Base-by-base conservation (phyloP, 2,329 filamentous ascomycete species). In the Colletotrichum brevisporum region DNA sequence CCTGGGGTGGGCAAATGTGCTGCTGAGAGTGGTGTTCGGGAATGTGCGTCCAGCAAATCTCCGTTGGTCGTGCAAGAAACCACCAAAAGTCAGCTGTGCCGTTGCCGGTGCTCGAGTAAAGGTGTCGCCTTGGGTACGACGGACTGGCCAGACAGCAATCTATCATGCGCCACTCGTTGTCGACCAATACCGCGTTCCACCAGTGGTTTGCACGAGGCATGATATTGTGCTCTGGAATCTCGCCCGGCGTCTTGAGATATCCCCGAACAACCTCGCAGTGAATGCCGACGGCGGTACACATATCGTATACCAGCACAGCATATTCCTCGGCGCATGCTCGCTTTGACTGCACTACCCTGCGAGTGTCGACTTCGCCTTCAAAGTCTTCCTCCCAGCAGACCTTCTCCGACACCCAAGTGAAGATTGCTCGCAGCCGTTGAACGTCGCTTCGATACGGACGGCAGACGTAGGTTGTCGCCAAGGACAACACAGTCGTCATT, bases 341-440 rank as follows among this genome's bases (percentile, higher is more conserved):
- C 78, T 93, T 95, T 18, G 90, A 91, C 73, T 96, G 91, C 39
- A 99, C 91, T 5, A 97, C 93, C 54, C 93, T 89, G 63, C 92
- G 88, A 2, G 94, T 92, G 78, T 99, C 94, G 60, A 96, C 82
- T 9, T 92, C 87, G n/a, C 91, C 92, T 73, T 97, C 94, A 72
- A 94, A 94, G 72, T 97, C 94, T 75, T 98, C 95, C 77, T 99
- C 96, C 96, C 96, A 99, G 39, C 89, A 89, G 65, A 99, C 91
- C 74, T 95, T 94, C 78, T 99, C 96, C n/a, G 94, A 89, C 5
- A 97, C 94, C 95, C 95, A 99, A 1, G 93, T 98, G 76, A 98
- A 99, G 71, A 99, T 98, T 16, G 96, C 95, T 26, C 97, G 89
- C 27, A 99, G 82, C 43, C 95, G 89, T 79, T 99, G 96, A 0